Percentiles rank a stretch among this genome's conserved stretches.
These are phyloP conservation scores for Gigaspora rosea DNA, from an alignment of 192 early-diverging fungal genomes.

Conservation along the genomic window DNA sequence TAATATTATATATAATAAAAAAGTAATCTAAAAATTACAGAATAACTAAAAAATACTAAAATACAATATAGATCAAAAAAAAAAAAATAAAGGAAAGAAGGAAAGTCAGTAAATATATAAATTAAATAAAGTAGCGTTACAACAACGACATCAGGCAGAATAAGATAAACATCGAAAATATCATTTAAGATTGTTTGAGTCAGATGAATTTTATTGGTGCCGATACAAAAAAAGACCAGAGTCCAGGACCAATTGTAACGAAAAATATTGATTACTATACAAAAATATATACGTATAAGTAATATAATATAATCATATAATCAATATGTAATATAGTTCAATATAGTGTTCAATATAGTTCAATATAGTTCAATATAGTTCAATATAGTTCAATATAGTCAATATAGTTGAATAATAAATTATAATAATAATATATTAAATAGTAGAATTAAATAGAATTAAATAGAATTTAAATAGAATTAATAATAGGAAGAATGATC, in stretches of 20 bases:
- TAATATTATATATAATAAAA: background rate
- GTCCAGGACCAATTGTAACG: slow-evolving; percentile 15
- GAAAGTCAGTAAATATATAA: too few relatives aligned
- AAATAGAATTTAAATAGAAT: background rate
- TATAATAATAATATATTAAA: background rate
- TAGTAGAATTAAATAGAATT: background rate
- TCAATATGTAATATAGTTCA: background rate
- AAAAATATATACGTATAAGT: background rate
- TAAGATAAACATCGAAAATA: background rate
- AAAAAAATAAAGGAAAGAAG: too few relatives aligned
- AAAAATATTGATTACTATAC: slow-evolving; percentile 10
- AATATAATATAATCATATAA: background rate
- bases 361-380: too few relatives aligned
- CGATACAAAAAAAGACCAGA: background rate
- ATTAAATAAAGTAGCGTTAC: too few relatives aligned
- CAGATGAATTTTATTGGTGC: background rate
- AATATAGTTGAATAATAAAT: background rate
- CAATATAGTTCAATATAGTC: too few relatives aligned
- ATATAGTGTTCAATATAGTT: background rate
- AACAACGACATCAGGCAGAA: background rate
- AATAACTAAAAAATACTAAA: too few relatives aligned
- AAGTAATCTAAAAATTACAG: background rate
- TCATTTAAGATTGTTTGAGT: background rate
- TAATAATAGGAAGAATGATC: background rate
- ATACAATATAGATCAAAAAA: too few relatives aligned